Evolutionary conservation across 768 basidiomycete species (phyloP), one percentile per base, ranked within the genome.

Genomic region (Gyrodon lividus): DNA sequence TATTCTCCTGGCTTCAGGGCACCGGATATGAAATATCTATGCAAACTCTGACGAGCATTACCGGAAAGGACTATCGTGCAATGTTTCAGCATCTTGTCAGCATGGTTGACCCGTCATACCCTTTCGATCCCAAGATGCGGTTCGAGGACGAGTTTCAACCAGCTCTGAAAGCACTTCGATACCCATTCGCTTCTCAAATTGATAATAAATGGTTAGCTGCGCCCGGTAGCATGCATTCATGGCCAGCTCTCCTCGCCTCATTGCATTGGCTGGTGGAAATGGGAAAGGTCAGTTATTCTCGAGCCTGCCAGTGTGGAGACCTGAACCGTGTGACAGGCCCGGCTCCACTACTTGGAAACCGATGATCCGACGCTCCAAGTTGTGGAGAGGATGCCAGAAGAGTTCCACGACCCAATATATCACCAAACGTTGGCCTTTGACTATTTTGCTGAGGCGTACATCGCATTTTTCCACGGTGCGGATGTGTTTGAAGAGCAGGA

Each of bases 231-330:
- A 87, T 89, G 75, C 89, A 92, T 70, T 85, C 87, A n/a, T 98
- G 96, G 97, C 91, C 92, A 0, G 76, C 82, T 19, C 70, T 97
- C 22, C 75, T 98, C 14, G 96, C 89, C 19, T 88, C 90, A 62
- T 66, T 98, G 30, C 89, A 95, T 69, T 99, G 97, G 97, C 72
- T 99, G 13, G 90, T 89, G 7, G 86, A 91, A 59, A 68, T 91
- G 57, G 86, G 88, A 61, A 87, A 86, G 73, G 96, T 95, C 60
- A 23, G 76, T 65, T n/a, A 5, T 19, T 20, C 46, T 50, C 26
- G 10, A 46, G 51, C n/a, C 0, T 46, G 34, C 17, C 30, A 17
- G 34, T 45, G 16, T 6, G 19, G 12, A 17, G 6, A 13, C 1
- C 20, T 51, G 13, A 43, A 42, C 39, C 48, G 37, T 38, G n/a